Evolutionary conservation across 2,329 filamentous ascomycete species (phyloP).

Genomic region (Fusarium odoratissimum): DNA sequence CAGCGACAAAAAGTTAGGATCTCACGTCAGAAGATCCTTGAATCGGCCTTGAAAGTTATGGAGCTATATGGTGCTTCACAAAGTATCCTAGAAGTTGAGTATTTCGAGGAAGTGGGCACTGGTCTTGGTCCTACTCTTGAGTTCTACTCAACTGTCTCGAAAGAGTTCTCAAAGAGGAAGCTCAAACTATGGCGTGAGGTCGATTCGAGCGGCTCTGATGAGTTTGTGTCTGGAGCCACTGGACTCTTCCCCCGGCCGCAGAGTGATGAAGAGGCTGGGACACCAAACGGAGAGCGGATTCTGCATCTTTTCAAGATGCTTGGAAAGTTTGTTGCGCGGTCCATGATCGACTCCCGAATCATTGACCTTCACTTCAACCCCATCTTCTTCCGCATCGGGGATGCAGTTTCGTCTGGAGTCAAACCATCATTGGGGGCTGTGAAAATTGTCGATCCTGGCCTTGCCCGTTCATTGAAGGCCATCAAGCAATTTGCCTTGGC

Average conservation of each 20-base stretch:
- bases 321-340: conserved; percentile 96
- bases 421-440: conserved; percentile 89
- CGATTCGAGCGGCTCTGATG: conserved; percentile 76
- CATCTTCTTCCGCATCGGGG: conserved; percentile 95
- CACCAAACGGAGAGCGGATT: conserved; percentile 86
- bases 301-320: conserved; percentile 91
- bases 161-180: conserved; percentile 97
- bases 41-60: conserved; percentile 98
- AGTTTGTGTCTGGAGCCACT: conserved; percentile 85
- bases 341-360: conserved; percentile 97
- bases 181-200: conserved; percentile 96
- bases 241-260: conserved; percentile 94
- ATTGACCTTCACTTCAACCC: conserved; percentile 98
- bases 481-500: conserved; percentile 87
- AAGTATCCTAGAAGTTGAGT: conserved; percentile 96
- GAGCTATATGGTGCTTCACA: conserved; percentile 97
- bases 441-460: conserved; percentile 85
- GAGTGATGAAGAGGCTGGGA: conserved; percentile 78
- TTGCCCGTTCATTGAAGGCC: conserved; percentile 86
- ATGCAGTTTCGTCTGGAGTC: conserved; percentile 70
- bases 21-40: conserved; percentile 91
- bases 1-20: conserved; percentile 99
- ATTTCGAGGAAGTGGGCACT: conserved; percentile 98
- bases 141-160: conserved; percentile 97
- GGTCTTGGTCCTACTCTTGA: conserved; percentile 95